Percentiles rank a stretch among this genome's conserved stretches.
Conservation (phyloP, 305 asterid genomes). For the Withania somnifera region DNA sequence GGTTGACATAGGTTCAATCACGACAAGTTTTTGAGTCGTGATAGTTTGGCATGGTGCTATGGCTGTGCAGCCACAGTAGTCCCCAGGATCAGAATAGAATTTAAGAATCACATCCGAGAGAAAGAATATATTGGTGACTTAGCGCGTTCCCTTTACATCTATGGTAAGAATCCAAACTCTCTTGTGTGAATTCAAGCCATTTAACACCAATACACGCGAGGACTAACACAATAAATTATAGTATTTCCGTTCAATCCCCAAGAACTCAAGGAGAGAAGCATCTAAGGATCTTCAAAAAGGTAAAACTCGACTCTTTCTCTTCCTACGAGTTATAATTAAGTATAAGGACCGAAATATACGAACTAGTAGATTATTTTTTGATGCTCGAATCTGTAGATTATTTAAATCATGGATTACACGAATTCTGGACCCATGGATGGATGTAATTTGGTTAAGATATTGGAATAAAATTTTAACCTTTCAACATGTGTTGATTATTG, state of each 20-base stretch:
- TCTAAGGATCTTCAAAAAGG: not conserved
- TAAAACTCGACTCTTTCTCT: not conserved
- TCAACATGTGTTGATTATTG: not conserved
- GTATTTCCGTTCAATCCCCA: not conserved
- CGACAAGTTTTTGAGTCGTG: too few relatives aligned
- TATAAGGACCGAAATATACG: not conserved
- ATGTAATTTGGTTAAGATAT: not conserved
- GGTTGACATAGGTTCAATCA: too few relatives aligned
- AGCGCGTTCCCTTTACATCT: not conserved
- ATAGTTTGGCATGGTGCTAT: not conserved
- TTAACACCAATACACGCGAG: not conserved
- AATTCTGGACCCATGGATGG: not conserved
- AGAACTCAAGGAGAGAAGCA: not conserved
- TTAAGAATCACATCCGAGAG: not conserved
- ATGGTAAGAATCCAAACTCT: not conserved
- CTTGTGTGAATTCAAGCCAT: not conserved
- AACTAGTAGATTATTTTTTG: too few relatives aligned
- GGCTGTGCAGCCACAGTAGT: not conserved
- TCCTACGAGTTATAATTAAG: not conserved
- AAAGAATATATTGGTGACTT: not conserved
- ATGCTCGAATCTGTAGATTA: too few relatives aligned
- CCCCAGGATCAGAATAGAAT: not conserved
- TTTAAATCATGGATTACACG: not conserved
- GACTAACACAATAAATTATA: not conserved
- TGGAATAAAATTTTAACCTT: not conserved